Evolutionary conservation across 176 grass and related monocot genomes (phyloP), one percentile per base, ranked within the genome.

Genomic region (Zea luxurians): DNA sequence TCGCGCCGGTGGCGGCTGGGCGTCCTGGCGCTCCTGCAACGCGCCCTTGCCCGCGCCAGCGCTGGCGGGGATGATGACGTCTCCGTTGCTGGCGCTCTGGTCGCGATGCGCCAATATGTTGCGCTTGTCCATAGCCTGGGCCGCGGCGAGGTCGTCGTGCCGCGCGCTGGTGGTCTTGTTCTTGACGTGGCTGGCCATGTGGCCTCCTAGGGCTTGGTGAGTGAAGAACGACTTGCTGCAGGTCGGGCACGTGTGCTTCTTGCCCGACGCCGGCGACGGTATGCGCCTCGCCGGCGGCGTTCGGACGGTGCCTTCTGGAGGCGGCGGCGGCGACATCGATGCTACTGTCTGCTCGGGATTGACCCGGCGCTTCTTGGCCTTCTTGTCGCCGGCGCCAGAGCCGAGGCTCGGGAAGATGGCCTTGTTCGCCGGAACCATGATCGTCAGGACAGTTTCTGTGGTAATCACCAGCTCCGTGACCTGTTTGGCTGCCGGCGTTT

Each of bases 131-230:
- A 7, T 13, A 16, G 65, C 78, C 6, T 71, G 45, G 38, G 21
- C 70, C 47, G 34, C 34, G 13, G 13, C 70, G 48, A 11, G 5
- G 52, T 18, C 17, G 64, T 83, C 62, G 20, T 62, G 8, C 18
- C 48, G 20, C 74, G n/a, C 62, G 52, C 46, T 13, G 55, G 55
- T 58, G 47, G 16, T 18, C 66, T 63, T 84, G 17, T 16, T 5
- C 82, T 75, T 85, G 48, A 38, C 48, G 52, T 87, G 80, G 18
- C 5, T 61, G 7, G 84, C 38, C 52, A 80, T 61, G 76, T 87
- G 89, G 2, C 81, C 85, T 5, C 89, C 84, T 38, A 91, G 71
- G 58, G 85, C 89, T 68, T 91, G 89, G 73, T 87, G 20, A 17
- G 72, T 69, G 43, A 77, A 8, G 71, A 91, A 87, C 46, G 13